Evolutionary conservation across 78 protist genomes (phyloP), one percentile per base, ranked within the genome.

Genomic region (Tieghemostelium lacteum): DNA sequence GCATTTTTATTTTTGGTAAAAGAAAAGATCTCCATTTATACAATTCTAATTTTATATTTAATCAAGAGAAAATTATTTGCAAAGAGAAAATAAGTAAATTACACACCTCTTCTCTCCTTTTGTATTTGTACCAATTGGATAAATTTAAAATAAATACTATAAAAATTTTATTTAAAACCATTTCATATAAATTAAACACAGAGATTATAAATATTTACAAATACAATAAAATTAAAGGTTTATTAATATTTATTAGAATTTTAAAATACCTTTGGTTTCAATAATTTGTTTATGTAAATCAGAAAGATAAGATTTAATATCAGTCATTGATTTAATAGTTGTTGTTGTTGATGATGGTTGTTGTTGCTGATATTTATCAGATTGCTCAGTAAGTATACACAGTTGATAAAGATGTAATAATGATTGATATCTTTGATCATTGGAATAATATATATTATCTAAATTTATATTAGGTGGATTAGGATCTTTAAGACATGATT

Each of bases 1-100:
- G 78, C 80, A 7, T 69, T 80, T 55, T 69, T 83, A 78, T 83
- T 83, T 60, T 60, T 83, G 42, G 78, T 83, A 4, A 83, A 83
- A 24, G 91, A 83, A 40, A 83, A 83, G 54, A 73, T 83, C 33
- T 66, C 58, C 50, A 36, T 20, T 42, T 72, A 83, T 24, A 42
- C 91, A 17, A 71, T 83, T 2, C 31, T 45, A 39, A 26, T 34
- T 42, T 69, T 83, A 64, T 83, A 69, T 26, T 67, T 83, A 16
- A 83, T 69, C 63, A 72, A 57, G 14, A 57, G 58, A 54, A 24
- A 29, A 49, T 49, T 49, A 70, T 45, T 16, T 34, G 28, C 28
- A 31, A 72, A 72, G 33, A 72, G 64, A 72, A n/a, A n/a, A n/a
- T n/a, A n/a, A n/a, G n/a, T n/a, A n/a, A n/a, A n/a, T n/a, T n/a